Conservation (phyloP, 169 alveolate species). For the Eimeria brunetti region DNA sequence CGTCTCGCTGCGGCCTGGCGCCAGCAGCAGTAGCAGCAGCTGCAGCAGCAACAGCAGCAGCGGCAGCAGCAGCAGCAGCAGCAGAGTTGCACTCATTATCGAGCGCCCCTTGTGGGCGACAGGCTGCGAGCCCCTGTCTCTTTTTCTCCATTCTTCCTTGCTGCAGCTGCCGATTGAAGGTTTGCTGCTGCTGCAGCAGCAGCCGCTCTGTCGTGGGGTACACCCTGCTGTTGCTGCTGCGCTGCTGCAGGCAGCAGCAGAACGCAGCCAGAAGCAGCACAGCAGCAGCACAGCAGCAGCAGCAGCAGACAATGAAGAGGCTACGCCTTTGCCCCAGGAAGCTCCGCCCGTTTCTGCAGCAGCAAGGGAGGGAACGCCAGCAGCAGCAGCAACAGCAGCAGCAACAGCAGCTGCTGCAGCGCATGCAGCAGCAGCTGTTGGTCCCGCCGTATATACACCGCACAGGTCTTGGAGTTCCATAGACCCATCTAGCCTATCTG, state of each 20-base stretch:
- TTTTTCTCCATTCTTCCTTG: slow-evolving; percentile 12
- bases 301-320: slow-evolving; percentile 25
- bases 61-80: slow-evolving; percentile 71
- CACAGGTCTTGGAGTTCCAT: not conserved
- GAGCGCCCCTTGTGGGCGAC: slow-evolving; percentile 58
- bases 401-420: slow-evolving; percentile 9
- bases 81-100: not conserved
- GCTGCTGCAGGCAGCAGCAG: slow-evolving; percentile 40
- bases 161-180: slow-evolving; percentile 62
- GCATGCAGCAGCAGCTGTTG: slow-evolving; percentile 12
- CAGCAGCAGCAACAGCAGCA: slow-evolving; percentile 37
- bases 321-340: not conserved
- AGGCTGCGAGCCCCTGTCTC: slow-evolving; percentile 28
- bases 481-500: not conserved
- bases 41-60: slow-evolving; percentile 12
- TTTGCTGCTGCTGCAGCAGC: slow-evolving; percentile 36
- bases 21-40: slow-evolving; percentile 7
- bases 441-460: slow-evolving; percentile 4
- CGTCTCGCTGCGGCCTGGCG: not conserved
- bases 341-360: not conserved
- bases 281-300: slow-evolving; percentile 48
- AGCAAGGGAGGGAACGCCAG: not conserved
- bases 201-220: slow-evolving; percentile 48
- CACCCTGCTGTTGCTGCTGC: slow-evolving; percentile 61
- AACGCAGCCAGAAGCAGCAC: slow-evolving; percentile 48